Evolutionary conservation across 805 yeast species (phyloP).

Genomic region (Naumovozyma dairenensis): DNA sequence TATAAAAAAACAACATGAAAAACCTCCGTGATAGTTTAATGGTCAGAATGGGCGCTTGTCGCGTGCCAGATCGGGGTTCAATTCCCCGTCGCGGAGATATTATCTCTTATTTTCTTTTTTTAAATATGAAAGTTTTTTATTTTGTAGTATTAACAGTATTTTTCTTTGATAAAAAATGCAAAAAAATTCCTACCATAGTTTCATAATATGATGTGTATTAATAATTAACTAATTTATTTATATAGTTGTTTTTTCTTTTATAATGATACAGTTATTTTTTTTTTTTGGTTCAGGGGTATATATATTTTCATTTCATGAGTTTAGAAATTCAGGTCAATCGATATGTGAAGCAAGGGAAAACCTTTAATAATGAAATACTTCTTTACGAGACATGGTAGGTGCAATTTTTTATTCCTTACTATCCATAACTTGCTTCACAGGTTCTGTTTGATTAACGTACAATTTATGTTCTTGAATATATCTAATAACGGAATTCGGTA

Average conservation of each 20-base stretch:
- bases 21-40: no score
- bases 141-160: no score
- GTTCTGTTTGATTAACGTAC: conserved; percentile 79
- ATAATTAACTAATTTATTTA: neutral
- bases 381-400: neutral
- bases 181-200: no score
- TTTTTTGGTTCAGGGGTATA: neutral
- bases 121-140: no score
- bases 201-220: no score
- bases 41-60: no score
- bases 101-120: no score
- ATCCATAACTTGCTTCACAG: conserved; percentile 77
- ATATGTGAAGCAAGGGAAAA: neutral
- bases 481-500: conserved; percentile 90
- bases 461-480: conserved; percentile 88
- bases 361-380: neutral
- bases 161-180: no score
- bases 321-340: neutral
- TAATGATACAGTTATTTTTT: neutral
- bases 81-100: no score
- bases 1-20: no score
- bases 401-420: conserved; percentile 26
- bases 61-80: no score
- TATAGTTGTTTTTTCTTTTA: neutral
- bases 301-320: neutral